phyloP scores from a whole-genome alignment of 371 early-diverging fungal species.

The Syncephalastrum contaminatum region DNA sequence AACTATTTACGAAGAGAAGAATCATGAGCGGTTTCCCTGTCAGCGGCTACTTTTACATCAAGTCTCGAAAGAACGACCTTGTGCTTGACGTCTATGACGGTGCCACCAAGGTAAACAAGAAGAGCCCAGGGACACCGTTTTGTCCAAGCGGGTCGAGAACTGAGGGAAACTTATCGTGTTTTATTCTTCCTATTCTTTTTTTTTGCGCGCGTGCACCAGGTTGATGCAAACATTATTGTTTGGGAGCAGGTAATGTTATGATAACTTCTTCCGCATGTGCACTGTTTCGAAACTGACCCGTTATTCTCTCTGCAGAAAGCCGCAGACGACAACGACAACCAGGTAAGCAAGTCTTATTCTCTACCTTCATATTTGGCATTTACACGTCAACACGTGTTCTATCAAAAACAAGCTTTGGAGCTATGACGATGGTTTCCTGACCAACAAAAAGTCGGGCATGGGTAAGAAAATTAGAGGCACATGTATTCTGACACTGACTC shows the following conservation, averaged over 20 bases:
- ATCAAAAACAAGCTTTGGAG: conserved; percentile 25
- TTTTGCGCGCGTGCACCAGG: not conserved
- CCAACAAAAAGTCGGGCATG: conserved; percentile 29
- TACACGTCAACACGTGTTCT: too few species aligned
- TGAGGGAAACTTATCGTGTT: too few species aligned
- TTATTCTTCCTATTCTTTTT: too few species aligned
- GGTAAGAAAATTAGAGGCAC: conserved; percentile 13
- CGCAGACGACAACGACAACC: conserved; percentile 10
- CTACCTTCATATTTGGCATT: too few species aligned
- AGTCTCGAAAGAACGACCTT: conserved; percentile 15
- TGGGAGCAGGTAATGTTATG: conserved; percentile 13
- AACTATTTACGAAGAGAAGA: not conserved
- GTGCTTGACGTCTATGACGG: conserved; percentile 17
- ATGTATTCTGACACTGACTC: not conserved
- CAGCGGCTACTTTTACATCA: conserved; percentile 29
- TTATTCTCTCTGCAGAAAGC: conserved; percentile 3
- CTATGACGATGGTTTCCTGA: conserved; percentile 33
- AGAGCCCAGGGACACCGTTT: too few species aligned
- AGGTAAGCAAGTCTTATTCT: conserved; percentile 9
- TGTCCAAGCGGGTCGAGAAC: too few species aligned
- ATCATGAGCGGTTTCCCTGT: conserved; percentile 25
- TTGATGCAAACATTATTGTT: conserved; percentile 6
- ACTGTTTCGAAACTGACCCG: not conserved
- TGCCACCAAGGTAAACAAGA: conserved; percentile 3
- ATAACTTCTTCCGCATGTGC: too few species aligned